Percentiles rank a stretch among this genome's conserved stretches.
Evolutionary conservation across 2,329 filamentous ascomycete species (phyloP).

Genomic region (Colletotrichum sansevieriae): DNA sequence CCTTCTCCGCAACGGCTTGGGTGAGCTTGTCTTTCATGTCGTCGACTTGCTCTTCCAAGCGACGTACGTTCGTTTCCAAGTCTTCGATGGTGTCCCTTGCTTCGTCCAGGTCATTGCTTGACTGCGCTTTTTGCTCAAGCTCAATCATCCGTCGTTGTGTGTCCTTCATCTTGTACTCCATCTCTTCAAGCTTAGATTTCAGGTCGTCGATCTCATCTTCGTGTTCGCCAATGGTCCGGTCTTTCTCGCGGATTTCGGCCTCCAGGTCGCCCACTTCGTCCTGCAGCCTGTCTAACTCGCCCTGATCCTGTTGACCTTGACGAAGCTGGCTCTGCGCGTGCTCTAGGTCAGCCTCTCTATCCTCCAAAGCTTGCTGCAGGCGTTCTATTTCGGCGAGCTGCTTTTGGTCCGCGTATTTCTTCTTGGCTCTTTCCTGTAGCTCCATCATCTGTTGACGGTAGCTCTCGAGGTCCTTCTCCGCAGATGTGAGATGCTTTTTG

Average conservation of each 20-base stretch:
- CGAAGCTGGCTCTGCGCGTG: slow-evolving; percentile 72
- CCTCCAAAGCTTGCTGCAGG: slow-evolving; percentile 68
- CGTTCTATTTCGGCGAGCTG: slow-evolving; percentile 72
- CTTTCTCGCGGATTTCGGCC: slow-evolving; percentile 80
- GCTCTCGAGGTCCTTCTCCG: slow-evolving; percentile 87
- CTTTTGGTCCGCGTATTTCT: slow-evolving; percentile 78
- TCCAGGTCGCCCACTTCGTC: slow-evolving; percentile 84
- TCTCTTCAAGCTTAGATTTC: slow-evolving; percentile 65
- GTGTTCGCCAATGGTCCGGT: slow-evolving; percentile 77
- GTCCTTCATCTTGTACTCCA: slow-evolving; percentile 70
- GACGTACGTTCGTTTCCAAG: slow-evolving; percentile 66
- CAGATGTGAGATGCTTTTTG: slow-evolving; percentile 84
- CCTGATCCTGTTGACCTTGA: slow-evolving; percentile 66
- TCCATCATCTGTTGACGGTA: slow-evolving; percentile 87
- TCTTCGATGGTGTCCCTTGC: slow-evolving; percentile 71
- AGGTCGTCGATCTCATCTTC: slow-evolving; percentile 81
- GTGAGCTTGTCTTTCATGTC: slow-evolving; percentile 68
- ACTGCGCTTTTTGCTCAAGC: slow-evolving; percentile 69
- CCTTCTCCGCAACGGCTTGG: slow-evolving; percentile 66
- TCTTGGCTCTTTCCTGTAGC: slow-evolving; percentile 84
- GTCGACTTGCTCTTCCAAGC: slow-evolving; percentile 66
- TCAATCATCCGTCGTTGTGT: slow-evolving; percentile 64
- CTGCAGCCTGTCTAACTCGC: slow-evolving; percentile 74
- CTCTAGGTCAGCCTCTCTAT: slow-evolving; percentile 71
- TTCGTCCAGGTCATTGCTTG: slow-evolving; percentile 65